phyloP scores from a whole-genome alignment of 2,329 filamentous ascomycete genomes.

The Bimuria novae-zelandiae region DNA sequence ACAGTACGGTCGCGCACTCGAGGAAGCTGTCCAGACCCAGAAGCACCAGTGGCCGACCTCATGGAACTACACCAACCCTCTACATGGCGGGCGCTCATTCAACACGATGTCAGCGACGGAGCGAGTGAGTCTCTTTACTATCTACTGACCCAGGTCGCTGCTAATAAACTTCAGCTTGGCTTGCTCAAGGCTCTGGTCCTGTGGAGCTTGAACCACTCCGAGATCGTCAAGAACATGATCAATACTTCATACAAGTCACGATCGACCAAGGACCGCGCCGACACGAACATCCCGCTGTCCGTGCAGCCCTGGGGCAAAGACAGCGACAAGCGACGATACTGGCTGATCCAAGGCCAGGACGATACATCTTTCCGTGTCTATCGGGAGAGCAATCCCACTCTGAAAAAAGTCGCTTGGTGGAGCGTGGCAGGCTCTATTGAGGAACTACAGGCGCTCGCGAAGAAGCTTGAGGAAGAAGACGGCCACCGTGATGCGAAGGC shows the following conservation, averaged over 20 bases:
- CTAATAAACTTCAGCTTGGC: slow-evolving; percentile 65
- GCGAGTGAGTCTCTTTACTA: slow-evolving; percentile 63
- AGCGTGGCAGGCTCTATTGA: slow-evolving; percentile 90
- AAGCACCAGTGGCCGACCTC: slow-evolving; percentile 83
- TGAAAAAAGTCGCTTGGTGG: slow-evolving; percentile 83
- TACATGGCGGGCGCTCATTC: slow-evolving; percentile 81
- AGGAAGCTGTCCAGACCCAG: slow-evolving; percentile 87
- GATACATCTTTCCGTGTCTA: slow-evolving; percentile 95
- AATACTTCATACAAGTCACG: slow-evolving; percentile 65
- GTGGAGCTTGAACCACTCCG: slow-evolving; percentile 89
- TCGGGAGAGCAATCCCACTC: slow-evolving; percentile 83
- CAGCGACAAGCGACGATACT: slow-evolving; percentile 90
- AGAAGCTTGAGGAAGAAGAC: slow-evolving; percentile 77
- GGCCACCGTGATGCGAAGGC: slow-evolving; percentile 79
- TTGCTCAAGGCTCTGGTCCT: slow-evolving; percentile 81
- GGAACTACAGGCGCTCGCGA: slow-evolving; percentile 74
- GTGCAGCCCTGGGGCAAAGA: slow-evolving; percentile 91
- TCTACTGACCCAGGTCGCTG: slow-evolving; percentile 6
- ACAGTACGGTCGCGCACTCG: slow-evolving; percentile 89
- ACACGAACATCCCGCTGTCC: slow-evolving; percentile 82
- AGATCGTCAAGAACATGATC: slow-evolving; percentile 78
- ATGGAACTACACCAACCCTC: slow-evolving; percentile 83
- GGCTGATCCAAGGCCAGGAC: slow-evolving; percentile 88
- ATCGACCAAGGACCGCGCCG: slow-evolving; percentile 86
- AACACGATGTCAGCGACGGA: slow-evolving; percentile 79